Base-by-base conservation (phyloP, 2,329 filamentous ascomycete genomes). In the Elsinoe batatas region DNA sequence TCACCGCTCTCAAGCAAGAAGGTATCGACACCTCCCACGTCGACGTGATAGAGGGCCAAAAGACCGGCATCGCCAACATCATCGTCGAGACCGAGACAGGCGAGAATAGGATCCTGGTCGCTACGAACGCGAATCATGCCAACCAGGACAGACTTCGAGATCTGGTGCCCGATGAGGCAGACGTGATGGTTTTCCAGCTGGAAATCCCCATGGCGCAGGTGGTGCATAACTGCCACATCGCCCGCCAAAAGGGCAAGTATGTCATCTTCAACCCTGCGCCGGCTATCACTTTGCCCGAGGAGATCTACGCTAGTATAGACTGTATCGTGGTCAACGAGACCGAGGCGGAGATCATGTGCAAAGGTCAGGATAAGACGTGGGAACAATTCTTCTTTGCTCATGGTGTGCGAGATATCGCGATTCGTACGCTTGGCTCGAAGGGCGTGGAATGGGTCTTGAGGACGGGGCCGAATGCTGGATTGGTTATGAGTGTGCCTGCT, bases 291-390 rank as follows among this genome's bases (percentile, higher is more conserved):
- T 71, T 95, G 3, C 89, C 88, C 1, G 74, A 75, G 0, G 76
- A 80, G 26, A 82, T 81, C 7, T 93, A 87, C 66, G 63, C 68
- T 5, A 80, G 79, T 1, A 77, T 96, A 32, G 82, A 83, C 40
- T 88, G 95, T 64, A 76, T 96, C 42, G 81, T 96, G 51, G 80
- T 96, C 64, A 96, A 97, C 66, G 91, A 96, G 74, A 93, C 85
- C 1, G 91, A 96, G 73, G 88, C 90, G 1, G 79, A 83, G 7
- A 79, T 91, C 50, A 77, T 95, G 55, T 83, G 81, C 0, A 81
- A 79, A 1, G 50, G 64, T 60, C 10, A 66, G 58, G 40, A 61
- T 12, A 67, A 69, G 12, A 62, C 78, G 1, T 64, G 69, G 18
- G 62, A 64, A 10, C 54, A 61, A 11, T 73, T 77, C 49, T 93